These are phyloP conservation scores for Alternaria rosae DNA, from an alignment of 2,329 filamentous ascomycete genomes.

Conservation along the genomic window DNA sequence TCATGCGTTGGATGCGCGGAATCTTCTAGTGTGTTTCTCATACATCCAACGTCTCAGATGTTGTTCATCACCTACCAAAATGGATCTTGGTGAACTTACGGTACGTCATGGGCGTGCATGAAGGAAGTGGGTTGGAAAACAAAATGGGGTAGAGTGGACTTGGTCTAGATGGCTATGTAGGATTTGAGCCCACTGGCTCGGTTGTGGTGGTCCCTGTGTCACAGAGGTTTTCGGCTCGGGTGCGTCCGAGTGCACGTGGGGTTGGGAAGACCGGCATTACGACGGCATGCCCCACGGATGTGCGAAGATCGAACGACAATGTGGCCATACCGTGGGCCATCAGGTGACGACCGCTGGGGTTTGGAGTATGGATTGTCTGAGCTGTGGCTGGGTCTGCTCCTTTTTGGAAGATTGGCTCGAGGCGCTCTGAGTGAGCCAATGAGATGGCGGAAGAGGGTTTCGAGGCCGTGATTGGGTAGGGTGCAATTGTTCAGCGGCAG, in stretches of 20 bases:
- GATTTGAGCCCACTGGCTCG: slow-evolving; percentile 19
- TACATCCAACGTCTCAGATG: slow-evolving; percentile 39
- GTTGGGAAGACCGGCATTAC: slow-evolving; percentile 17
- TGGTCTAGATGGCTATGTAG: slow-evolving; percentile 4
- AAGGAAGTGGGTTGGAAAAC: slow-evolving; percentile 21
- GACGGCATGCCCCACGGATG: not conserved
- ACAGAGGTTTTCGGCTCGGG: slow-evolving; percentile 25
- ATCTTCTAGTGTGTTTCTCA: slow-evolving; percentile 38
- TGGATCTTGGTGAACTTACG: slow-evolving; percentile 16
- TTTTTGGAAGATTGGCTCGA: slow-evolving; percentile 28
- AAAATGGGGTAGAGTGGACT: slow-evolving; percentile 14
- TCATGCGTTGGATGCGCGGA: slow-evolving; percentile 38
- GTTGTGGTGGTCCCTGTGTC: slow-evolving; percentile 26
- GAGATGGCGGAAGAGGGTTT: slow-evolving; percentile 17
- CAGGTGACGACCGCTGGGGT: not conserved
- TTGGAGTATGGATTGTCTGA: slow-evolving; percentile 7
- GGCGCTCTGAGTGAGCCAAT: slow-evolving; percentile 42
- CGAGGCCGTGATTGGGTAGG: slow-evolving; percentile 35
- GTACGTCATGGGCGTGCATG: slow-evolving; percentile 27
- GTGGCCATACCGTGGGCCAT: not conserved
- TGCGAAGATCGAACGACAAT: slow-evolving; percentile 2
- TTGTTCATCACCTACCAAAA: slow-evolving; percentile 18
- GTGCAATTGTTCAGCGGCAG: slow-evolving; percentile 16
- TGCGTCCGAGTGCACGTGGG: slow-evolving; percentile 30
- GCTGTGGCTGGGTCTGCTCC: slow-evolving; percentile 19